Conservation (phyloP, 352 stramenopile species). For the Pythium biforme region DNA sequence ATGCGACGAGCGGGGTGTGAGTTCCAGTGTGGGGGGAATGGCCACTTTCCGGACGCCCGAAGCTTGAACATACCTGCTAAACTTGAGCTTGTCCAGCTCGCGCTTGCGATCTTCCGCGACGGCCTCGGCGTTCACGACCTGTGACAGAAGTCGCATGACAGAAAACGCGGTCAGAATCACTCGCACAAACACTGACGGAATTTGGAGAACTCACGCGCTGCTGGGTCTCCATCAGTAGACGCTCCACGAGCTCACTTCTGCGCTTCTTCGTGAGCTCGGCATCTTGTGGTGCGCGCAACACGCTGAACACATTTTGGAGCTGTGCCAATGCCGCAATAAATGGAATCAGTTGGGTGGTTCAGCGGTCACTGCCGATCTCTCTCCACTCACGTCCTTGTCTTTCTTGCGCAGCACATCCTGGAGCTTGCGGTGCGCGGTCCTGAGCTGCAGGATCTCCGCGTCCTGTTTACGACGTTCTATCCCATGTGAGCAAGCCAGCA, state of each 20-base stretch:
- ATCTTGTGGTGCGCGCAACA: constrained; percentile 57
- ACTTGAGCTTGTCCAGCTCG: constrained; percentile 52
- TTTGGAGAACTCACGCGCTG: constrained; percentile 37
- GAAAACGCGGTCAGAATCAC: no score
- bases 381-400: constrained; percentile 51
- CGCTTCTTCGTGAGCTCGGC: constrained; percentile 63
- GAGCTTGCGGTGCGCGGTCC: constrained; percentile 51
- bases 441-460: constrained; percentile 54
- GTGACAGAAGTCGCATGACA: no score
- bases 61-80: constrained; percentile 42
- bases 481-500: no score
- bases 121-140: constrained; percentile 51
- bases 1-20: not conserved
- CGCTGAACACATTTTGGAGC: constrained; percentile 57
- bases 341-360: no score
- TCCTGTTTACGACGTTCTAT: no score
- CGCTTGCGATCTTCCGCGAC: constrained; percentile 55
- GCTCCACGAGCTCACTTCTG: constrained; percentile 55
- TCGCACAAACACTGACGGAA: not conserved
- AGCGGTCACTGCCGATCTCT: not conserved
- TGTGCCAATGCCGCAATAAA: constrained; percentile 15
- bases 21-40: not conserved
- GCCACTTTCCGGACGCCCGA: not conserved
- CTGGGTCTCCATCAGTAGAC: constrained; percentile 54
- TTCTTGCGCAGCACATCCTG: constrained; percentile 62